A percentile compares a stretch with the other conserved stretches of the same genome.
Conservation (phyloP, 352 stramenopile genomes). For the Phytophthora pseudosyringae region DNA sequence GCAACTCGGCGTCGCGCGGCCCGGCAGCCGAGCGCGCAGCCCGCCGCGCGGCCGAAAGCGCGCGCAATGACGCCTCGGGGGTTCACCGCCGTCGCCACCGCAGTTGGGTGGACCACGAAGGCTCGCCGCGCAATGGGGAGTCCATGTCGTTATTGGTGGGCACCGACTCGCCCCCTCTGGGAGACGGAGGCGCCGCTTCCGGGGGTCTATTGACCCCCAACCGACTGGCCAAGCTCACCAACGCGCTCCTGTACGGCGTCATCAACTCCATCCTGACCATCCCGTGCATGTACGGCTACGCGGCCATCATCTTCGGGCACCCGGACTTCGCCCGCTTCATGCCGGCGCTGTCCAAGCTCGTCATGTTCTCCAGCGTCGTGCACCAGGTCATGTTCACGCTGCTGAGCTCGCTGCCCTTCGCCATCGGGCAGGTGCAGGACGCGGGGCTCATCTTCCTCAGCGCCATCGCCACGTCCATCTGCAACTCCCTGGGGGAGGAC, state of each 20-base stretch:
- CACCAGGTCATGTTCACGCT: conserved; percentile 93
- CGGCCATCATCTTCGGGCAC: conserved; percentile 95
- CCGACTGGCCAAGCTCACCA: conserved; percentile 52
- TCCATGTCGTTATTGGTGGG: conserved; percentile 42
- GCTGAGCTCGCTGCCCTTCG: conserved; percentile 95
- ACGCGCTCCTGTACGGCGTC: conserved; percentile 85
- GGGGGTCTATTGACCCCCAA: neutral
- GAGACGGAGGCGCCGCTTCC: neutral
- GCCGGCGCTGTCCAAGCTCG: conserved; percentile 95
- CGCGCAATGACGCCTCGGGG: conserved; percentile 13
- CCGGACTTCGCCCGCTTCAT: conserved; percentile 89
- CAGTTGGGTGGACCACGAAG: conserved; percentile 45
- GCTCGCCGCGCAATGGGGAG: conserved; percentile 29
- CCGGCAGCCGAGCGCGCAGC: conserved; percentile 26
- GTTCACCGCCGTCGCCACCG: conserved; percentile 37
- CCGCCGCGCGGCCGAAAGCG: conserved; percentile 25
- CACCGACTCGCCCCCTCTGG: conserved; percentile 10
- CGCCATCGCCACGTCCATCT: conserved; percentile 93
- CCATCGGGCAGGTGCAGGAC: conserved; percentile 98
- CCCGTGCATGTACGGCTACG: conserved; percentile 95
- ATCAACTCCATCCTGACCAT: conserved; percentile 96
- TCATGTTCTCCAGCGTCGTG: conserved; percentile 95
- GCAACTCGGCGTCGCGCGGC: conserved; percentile 38
- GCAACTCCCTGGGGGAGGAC: conserved; percentile 70
- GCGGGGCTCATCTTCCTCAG: conserved; percentile 98